These are phyloP conservation scores for Aegilops sharonensis DNA, from an alignment of 176 grass and related monocot genomes.

Conservation along the genomic window DNA sequence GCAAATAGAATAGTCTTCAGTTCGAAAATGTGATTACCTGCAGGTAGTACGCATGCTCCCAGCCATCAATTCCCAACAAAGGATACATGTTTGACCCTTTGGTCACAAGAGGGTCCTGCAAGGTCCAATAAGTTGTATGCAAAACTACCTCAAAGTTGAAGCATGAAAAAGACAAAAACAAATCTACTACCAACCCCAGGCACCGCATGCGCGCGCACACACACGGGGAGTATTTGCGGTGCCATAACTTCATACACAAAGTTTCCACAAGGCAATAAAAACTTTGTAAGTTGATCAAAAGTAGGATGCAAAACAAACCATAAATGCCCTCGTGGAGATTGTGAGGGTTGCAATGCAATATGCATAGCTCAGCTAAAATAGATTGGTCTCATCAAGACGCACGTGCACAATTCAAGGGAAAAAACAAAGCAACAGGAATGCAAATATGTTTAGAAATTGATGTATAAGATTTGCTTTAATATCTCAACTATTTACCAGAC, in stretches of 20 bases:
- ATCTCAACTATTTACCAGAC: background rate
- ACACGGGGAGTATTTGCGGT: too few species aligned
- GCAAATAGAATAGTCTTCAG: background rate
- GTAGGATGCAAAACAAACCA: background rate
- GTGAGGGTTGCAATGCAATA: background rate
- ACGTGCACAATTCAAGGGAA: too few species aligned
- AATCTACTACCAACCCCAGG: too few species aligned
- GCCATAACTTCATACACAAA: too few species aligned
- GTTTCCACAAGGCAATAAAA: too few species aligned
- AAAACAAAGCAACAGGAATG: too few species aligned
- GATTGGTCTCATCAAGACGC: too few species aligned
- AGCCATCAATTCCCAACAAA: conserved; percentile 94
- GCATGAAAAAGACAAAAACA: background rate
- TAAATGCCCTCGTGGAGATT: background rate
- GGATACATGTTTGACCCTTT: conserved; percentile 87
- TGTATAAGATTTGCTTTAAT: too few species aligned
- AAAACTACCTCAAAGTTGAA: background rate
- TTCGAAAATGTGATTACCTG: conserved; percentile 60
- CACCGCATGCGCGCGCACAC: too few species aligned
- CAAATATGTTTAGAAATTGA: too few species aligned
- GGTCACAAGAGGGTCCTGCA: conserved; percentile 82
- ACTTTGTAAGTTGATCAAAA: background rate
- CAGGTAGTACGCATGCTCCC: conserved; percentile 99
- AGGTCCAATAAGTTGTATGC: conserved; percentile 4
- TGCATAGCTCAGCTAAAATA: background rate